Percentiles rank a stretch among this genome's conserved stretches.
Conservation (phyloP, 1,284 basidiomycete species). For the Trichosporon sp. region DNA sequence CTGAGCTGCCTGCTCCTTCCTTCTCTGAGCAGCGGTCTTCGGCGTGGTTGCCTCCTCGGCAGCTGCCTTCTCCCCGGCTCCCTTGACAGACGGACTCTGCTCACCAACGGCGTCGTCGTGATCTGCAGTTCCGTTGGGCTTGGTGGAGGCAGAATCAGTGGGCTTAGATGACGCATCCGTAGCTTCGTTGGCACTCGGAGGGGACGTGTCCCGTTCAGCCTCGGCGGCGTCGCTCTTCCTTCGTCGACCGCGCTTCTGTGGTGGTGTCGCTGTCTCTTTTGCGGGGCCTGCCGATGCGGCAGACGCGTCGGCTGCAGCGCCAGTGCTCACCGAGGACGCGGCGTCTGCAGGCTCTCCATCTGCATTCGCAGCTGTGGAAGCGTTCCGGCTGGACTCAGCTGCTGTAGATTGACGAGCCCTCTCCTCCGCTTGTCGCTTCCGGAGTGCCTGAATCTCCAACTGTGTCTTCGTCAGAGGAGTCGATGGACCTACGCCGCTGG, state of each 20-base stretch:
- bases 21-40: neutral
- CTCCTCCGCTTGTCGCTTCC: neutral
- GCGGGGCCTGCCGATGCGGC: neutral
- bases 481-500: neutral
- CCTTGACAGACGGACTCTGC: too few species aligned
- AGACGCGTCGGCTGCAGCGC: neutral
- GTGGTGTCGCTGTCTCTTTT: neutral
- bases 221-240: neutral
- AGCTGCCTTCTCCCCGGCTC: too few species aligned
- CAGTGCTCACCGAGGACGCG: too few species aligned
- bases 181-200: neutral
- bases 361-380: neutral
- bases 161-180: too few species aligned
- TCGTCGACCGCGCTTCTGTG: neutral
- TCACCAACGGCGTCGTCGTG: too few species aligned
- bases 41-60: neutral
- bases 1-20: neutral
- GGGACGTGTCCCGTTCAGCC: neutral
- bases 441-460: neutral
- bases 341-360: neutral
- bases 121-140: too few species aligned
- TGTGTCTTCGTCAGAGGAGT: neutral
- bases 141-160: neutral
- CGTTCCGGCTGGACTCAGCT: neutral
- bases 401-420: neutral